Evolutionary conservation across 108 stramenopile species (phyloP).

Genomic region (Skeletonema costatum): DNA sequence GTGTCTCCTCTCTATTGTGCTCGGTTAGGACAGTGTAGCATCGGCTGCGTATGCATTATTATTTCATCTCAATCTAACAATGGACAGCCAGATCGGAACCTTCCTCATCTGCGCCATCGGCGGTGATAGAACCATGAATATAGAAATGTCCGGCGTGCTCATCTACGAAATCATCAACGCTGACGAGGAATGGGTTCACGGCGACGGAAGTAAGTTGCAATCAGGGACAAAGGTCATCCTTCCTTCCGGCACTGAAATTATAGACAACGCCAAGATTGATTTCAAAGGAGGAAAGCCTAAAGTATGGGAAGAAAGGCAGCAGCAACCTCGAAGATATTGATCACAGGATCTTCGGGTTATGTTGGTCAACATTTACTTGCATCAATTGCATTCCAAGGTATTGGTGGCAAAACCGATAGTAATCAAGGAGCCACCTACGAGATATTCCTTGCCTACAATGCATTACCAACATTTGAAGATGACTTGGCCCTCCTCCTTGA

Average conservation of each 20-base stretch:
- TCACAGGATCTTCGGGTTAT: constrained; percentile 82
- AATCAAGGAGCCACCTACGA: constrained; percentile 13
- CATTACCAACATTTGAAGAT: constrained; percentile 33
- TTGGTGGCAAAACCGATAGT: neutral
- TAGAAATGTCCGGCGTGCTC: neutral
- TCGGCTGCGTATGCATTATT: no score
- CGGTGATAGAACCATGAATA: neutral
- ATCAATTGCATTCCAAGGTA: constrained; percentile 33
- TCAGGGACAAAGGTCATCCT: neutral
- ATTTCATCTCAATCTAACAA: neutral
- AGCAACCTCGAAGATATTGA: constrained; percentile 25
- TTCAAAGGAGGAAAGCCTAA: neutral
- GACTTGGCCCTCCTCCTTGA: constrained; percentile 12
- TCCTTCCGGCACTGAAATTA: neutral
- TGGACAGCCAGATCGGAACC: neutral
- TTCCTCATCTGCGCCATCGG: neutral
- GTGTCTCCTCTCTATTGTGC: no score
- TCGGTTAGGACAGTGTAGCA: no score
- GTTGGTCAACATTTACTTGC: constrained; percentile 76
- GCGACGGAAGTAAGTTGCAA: neutral
- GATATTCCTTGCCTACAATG: constrained; percentile 34
- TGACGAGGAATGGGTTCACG: neutral
- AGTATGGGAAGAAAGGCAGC: neutral
- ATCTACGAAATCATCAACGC: constrained; percentile 2
- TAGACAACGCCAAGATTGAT: neutral